These are phyloP conservation scores for Tuber brumale DNA, from an alignment of 495 filamentous ascomycete species.

Conservation along the genomic window DNA sequence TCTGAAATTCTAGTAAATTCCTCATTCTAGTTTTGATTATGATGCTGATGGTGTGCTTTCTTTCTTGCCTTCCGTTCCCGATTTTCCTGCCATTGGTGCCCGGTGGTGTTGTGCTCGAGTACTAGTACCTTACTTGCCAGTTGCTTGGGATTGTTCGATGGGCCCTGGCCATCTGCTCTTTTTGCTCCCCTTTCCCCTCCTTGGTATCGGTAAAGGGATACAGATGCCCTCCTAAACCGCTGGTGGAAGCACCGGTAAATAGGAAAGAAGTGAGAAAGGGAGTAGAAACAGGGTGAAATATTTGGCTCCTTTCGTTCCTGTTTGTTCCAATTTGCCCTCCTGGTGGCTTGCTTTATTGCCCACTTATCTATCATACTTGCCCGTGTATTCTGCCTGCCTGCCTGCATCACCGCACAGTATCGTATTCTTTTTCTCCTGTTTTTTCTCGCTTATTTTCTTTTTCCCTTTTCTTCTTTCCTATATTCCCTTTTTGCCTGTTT, in stretches of 20 bases:
- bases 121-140: background rate
- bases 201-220: background rate
- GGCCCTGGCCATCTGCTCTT: background rate
- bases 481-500: conserved; percentile 3
- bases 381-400: background rate
- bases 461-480: background rate
- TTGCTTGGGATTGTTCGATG: background rate
- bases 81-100: background rate
- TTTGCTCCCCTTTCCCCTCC: background rate
- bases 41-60: conserved; percentile 1
- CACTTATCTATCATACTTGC: background rate
- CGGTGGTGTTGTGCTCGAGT: background rate
- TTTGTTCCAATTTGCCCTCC: background rate
- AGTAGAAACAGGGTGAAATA: background rate
- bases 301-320: background rate
- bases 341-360: background rate
- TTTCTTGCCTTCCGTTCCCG: conserved; percentile 1
- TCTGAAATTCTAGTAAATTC: conserved; percentile 4
- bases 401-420: background rate
- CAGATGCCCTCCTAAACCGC: background rate
- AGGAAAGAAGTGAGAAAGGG: background rate
- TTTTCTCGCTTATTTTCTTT: background rate
- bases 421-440: background rate
- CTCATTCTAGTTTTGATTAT: conserved; percentile 14
- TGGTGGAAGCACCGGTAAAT: background rate